Conservation (phyloP, 352 stramenopile genomes). For the Globisporangium cederbergense region DNA sequence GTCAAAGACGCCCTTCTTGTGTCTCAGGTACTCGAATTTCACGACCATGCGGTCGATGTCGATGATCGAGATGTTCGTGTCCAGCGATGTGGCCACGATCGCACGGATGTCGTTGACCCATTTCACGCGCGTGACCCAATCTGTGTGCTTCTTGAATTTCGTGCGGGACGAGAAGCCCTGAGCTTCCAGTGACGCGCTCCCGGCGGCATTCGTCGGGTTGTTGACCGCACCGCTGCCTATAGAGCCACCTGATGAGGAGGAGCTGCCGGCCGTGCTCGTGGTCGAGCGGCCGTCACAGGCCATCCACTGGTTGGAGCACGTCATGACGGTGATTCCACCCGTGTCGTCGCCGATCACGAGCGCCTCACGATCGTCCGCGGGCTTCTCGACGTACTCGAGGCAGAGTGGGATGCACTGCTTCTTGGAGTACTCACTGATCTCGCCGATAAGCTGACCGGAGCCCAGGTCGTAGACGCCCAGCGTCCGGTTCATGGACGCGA, state of each 20-base stretch:
- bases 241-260: slow-evolving; percentile 5
- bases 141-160: slow-evolving; percentile 80
- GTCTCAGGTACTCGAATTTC: slow-evolving; percentile 80
- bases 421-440: slow-evolving; percentile 74
- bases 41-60: slow-evolving; percentile 75
- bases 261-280: slow-evolving; percentile 17
- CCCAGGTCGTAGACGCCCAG: slow-evolving; percentile 75
- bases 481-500: slow-evolving; percentile 76
- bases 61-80: slow-evolving; percentile 79
- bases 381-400: slow-evolving; percentile 78
- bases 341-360: slow-evolving; percentile 78
- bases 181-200: slow-evolving; percentile 49
- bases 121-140: slow-evolving; percentile 83
- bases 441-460: slow-evolving; percentile 60
- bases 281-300: slow-evolving; percentile 61
- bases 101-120: slow-evolving; percentile 82
- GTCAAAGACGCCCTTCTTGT: slow-evolving; percentile 84
- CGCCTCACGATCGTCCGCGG: slow-evolving; percentile 63
- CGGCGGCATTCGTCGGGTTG: slow-evolving; percentile 31
- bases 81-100: slow-evolving; percentile 73
- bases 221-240: slow-evolving; percentile 2
- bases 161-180: slow-evolving; percentile 63
- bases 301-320: slow-evolving; percentile 65
- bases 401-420: slow-evolving; percentile 80
- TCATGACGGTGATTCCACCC: slow-evolving; percentile 67